Conservation (phyloP, 2,329 filamentous ascomycete species). For the Penicillium italicum region DNA sequence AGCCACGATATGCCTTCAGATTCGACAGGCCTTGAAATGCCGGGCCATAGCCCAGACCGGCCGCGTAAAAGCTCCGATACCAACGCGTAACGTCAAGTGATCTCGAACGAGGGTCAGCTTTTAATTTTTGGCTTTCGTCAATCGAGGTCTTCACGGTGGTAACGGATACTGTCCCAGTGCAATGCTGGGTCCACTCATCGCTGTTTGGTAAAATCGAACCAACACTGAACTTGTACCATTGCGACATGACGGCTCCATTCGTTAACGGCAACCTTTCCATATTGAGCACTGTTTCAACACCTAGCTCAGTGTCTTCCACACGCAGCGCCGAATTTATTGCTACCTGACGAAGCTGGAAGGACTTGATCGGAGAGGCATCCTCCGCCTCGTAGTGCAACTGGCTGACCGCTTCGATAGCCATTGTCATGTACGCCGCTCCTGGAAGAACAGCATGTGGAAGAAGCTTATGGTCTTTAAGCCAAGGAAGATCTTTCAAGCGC, state of each 20-base stretch:
- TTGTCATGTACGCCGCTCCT: neutral
- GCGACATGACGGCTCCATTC: neutral
- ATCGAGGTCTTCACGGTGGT: neutral
- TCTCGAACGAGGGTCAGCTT: neutral
- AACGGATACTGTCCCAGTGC: neutral
- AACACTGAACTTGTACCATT: neutral
- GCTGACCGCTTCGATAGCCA: neutral
- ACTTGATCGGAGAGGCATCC: neutral
- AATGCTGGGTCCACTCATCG: neutral
- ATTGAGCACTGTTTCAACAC: neutral
- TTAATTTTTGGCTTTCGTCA: neutral
- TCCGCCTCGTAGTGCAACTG: neutral
- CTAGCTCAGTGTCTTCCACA: neutral
- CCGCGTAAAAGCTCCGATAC: neutral
- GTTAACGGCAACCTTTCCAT: neutral
- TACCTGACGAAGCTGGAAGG: neutral
- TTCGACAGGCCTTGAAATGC: neutral
- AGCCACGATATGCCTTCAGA: neutral
- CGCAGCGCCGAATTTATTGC: neutral
- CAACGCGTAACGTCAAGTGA: neutral
- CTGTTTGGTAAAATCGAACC: neutral
- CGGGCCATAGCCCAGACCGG: neutral
- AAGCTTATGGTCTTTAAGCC: neutral
- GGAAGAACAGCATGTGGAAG: neutral
- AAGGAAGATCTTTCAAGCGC: neutral